A percentile compares a stretch with the other conserved stretches of the same genome.
Evolutionary conservation across 257 asterid species (phyloP).

Genomic region (Plantago ovata): DNA sequence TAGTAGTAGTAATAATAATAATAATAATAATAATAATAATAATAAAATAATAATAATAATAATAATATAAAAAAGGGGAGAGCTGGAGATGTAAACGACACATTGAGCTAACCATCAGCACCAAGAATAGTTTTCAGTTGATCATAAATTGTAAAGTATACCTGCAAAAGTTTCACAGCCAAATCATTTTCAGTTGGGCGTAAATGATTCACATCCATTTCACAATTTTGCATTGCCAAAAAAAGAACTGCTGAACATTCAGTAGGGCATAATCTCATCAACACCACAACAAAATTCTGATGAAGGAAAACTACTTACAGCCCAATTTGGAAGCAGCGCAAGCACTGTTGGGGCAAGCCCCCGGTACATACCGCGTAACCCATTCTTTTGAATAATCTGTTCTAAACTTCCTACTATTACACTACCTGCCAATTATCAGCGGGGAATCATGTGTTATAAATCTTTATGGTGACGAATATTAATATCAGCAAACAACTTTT

Average conservation of each 20-base stretch:
- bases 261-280: conserved; percentile 5
- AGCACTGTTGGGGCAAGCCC: conserved; percentile 95
- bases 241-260: not conserved
- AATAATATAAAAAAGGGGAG: no score
- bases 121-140: conserved; percentile 73
- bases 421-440: conserved; percentile 57
- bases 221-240: not conserved
- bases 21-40: no score
- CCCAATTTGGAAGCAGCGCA: conserved; percentile 97
- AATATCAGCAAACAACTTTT: conserved; percentile 2
- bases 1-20: no score
- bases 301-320: conserved; percentile 39
- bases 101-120: conserved; percentile 67
- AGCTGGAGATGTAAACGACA: no score
- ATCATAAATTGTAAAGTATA: conserved; percentile 85
- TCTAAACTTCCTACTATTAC: conserved; percentile 84
- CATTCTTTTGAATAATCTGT: conserved; percentile 77
- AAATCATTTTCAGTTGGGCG: conserved; percentile 15
- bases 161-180: conserved; percentile 48
- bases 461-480: conserved; percentile 1
- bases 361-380: conserved; percentile 92
- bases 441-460: not conserved
- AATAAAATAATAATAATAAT: no score
- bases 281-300: not conserved
- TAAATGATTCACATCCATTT: no score